A percentile compares a stretch with the other conserved stretches of the same genome.
These are phyloP conservation scores for Russula griseocarnosa DNA, from an alignment of 768 basidiomycete species.

Conservation along the genomic window DNA sequence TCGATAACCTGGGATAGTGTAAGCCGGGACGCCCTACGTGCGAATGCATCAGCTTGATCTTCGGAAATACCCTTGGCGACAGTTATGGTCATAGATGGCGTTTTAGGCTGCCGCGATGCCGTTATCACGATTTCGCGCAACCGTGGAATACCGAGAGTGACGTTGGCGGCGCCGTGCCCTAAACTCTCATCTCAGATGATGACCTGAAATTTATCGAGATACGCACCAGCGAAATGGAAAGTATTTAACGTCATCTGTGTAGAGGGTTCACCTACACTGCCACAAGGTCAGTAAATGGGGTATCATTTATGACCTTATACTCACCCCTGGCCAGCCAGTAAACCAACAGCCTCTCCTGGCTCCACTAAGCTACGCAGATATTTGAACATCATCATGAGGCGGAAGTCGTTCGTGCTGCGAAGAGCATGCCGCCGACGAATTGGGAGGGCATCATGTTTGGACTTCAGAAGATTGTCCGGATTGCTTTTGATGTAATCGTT, in stretches of 20 bases:
- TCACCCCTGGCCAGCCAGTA: constrained; percentile 95
- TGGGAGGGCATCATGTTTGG: constrained; percentile 40
- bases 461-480: constrained; percentile 50
- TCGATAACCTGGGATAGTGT: constrained; percentile 88
- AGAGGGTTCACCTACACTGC: constrained; percentile 94
- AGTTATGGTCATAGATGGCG: constrained; percentile 92
- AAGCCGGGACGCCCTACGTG: constrained; percentile 83
- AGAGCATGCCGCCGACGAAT: constrained; percentile 45
- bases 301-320: constrained; percentile 27
- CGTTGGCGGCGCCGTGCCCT: constrained; percentile 99
- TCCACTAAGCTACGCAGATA: constrained; percentile 93
- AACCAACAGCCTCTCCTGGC: constrained; percentile 96
- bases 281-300: constrained; percentile 1
- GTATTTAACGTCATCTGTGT: constrained; percentile 99
- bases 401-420: constrained; percentile 59
- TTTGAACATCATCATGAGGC: constrained; percentile 81
- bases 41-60: constrained; percentile 67
- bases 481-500: constrained; percentile 76
- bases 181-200: constrained; percentile 16
- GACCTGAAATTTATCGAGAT: constrained; percentile 4
- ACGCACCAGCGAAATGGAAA: constrained; percentile 94
- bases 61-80: constrained; percentile 51
- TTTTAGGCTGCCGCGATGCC: constrained; percentile 91
- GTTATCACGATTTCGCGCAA: constrained; percentile 99
- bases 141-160: constrained; percentile 97